These are phyloP conservation scores for Simplicillium sp. DNA, from an alignment of 2,329 filamentous ascomycete genomes.

Conservation along the genomic window DNA sequence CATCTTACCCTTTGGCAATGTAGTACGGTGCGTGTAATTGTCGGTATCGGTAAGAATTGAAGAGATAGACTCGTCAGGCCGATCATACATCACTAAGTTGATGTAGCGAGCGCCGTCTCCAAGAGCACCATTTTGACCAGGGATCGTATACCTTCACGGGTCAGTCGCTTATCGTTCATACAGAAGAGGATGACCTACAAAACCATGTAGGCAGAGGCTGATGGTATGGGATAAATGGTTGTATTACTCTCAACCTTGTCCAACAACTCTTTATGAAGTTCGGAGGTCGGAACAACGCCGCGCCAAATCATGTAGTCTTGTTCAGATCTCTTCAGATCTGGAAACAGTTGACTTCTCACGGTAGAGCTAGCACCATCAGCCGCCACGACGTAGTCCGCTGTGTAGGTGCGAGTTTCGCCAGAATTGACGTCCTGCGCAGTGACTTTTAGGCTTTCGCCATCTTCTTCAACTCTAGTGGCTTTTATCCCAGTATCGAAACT, in stretches of 20 bases:
- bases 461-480: neutral
- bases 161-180: neutral
- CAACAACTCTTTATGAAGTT: neutral
- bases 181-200: neutral
- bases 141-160: neutral
- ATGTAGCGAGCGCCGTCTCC: neutral
- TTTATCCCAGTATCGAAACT: neutral
- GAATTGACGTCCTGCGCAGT: neutral
- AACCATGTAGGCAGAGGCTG: neutral
- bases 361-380: neutral
- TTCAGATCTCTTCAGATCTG: neutral
- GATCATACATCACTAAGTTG: slow-evolving; percentile 1
- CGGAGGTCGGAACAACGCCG: neutral
- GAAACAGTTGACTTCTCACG: neutral
- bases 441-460: neutral
- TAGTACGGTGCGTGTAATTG: neutral
- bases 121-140: neutral
- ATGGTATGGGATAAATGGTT: neutral
- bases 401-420: neutral
- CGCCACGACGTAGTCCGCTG: neutral
- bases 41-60: neutral
- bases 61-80: neutral
- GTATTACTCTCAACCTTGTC: neutral
- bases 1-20: slow-evolving; percentile 1
- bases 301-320: slow-evolving; percentile 1